Evolutionary conservation across 1,284 basidiomycete species (phyloP), one percentile per base, ranked within the genome.

Genomic region (Ganoderma leucocontextum): DNA sequence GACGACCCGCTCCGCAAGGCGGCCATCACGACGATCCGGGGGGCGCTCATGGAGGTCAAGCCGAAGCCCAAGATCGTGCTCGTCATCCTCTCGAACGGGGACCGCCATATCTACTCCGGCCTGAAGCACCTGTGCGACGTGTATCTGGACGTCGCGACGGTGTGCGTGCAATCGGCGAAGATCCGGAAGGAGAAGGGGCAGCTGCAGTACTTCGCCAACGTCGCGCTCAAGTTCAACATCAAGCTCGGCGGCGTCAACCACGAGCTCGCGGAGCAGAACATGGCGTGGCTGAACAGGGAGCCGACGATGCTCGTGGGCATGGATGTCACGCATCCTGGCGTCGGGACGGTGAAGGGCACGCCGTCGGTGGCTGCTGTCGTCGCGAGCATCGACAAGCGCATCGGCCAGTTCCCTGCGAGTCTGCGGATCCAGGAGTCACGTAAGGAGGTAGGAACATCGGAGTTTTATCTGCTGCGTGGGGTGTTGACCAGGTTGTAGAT

Each of bases 311-410:
- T 95, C 39, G 86, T 95, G 38, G 93, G 93, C 7, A 93, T 94
- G 80, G 93, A 95, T 75, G 93, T 95, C 17, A 94, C 93, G 0
- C 94, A 95, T 79, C 91, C 92, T 29, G 90, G 91, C 19, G 86
- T 85, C 4, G 88, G 89, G 0, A 90, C 89, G 70, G 84, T 86
- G 70, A 84, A 82, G 70, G 90, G 88, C 12, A 92, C 85, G 2
- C 93, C 94, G 1, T 93, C 91, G 0, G 87, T 95, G 70, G 92
- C 93, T 0, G 94, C 92, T 0, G 90, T 95, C 9, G 94, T 95
- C 1, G 93, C 89, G 6, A 94, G 89, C 68, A 74, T 84, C 39
- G 93, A 95, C 72, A 67, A 66, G 2, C 75, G 82, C n/a, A 92
- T 84, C 74, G 87, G 87, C 0, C 90, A 93, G 70, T 95, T 88